Conservation (phyloP, 306 rosid species). For the Vicia villosa region DNA sequence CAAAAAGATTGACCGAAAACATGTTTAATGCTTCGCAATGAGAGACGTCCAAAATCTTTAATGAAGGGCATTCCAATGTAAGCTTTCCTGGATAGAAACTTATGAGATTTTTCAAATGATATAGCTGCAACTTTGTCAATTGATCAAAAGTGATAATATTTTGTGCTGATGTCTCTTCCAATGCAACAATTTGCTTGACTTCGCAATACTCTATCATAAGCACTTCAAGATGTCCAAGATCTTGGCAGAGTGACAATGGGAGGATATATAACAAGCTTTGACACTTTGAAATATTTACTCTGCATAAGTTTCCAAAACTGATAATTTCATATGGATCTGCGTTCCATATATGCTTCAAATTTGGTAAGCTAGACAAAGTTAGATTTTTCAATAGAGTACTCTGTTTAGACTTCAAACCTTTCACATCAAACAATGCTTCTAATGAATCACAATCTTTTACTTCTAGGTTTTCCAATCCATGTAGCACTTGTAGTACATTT, state of each 20-base stretch:
- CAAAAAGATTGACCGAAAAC: too few relatives aligned
- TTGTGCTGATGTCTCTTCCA: neutral
- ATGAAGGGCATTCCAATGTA: too few relatives aligned
- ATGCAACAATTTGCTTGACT: slow-evolving; percentile 11
- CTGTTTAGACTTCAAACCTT: neutral
- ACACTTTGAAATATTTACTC: neutral
- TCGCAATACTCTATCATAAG: neutral
- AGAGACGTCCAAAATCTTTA: too few relatives aligned
- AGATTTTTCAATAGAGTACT: neutral
- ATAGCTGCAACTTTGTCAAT: too few relatives aligned
- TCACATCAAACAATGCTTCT: slow-evolving; percentile 2
- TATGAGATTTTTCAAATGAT: too few relatives aligned
- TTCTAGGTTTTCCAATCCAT: neutral
- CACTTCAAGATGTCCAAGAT: neutral
- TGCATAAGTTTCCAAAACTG: slow-evolving; percentile 7
- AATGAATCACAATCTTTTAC: slow-evolving; percentile 23
- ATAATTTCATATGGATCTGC: neutral
- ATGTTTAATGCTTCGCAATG: too few relatives aligned
- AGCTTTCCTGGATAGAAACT: too few relatives aligned
- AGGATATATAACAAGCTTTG: neutral
- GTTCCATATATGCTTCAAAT: neutral
- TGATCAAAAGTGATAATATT: too few relatives aligned
- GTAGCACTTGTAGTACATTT: neutral
- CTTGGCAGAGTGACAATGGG: neutral
- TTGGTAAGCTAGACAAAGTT: neutral